phyloP scores from a whole-genome alignment of 148 eudicot genomes.

The Agrostemma githago region DNA sequence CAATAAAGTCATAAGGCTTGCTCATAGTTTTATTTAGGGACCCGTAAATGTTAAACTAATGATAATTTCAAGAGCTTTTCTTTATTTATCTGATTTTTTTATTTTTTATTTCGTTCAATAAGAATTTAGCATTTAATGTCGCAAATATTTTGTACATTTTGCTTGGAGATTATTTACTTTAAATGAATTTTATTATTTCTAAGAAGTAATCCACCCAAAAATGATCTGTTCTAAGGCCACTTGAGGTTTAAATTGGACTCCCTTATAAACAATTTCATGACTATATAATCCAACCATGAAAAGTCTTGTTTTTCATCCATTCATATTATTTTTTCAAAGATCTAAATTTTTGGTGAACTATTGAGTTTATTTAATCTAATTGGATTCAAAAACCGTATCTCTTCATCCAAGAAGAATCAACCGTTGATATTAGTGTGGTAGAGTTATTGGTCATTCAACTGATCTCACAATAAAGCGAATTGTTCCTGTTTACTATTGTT shows the following conservation, averaged over 20 bases:
- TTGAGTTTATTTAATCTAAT: background rate
- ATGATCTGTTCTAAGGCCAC: background rate
- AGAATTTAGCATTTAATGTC: background rate
- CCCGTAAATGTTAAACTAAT: background rate
- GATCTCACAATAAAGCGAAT: background rate
- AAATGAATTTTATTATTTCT: background rate
- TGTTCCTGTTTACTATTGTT: background rate
- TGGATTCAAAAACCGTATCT: background rate
- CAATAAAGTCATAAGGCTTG: background rate
- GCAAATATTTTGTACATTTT: background rate
- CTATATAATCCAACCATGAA: background rate
- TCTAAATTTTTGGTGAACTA: background rate
- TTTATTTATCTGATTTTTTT: background rate
- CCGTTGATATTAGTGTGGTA: background rate
- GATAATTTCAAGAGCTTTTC: background rate
- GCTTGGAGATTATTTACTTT: background rate
- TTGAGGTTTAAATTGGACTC: background rate
- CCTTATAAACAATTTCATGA: background rate
- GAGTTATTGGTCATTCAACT: background rate
- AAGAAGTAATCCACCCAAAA: background rate
- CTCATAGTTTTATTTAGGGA: background rate
- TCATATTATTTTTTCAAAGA: background rate
- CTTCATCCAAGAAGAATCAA: background rate
- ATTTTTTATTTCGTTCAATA: background rate
- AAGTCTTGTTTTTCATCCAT: no score